Evolutionary conservation across 768 basidiomycete genomes (phyloP), one percentile per base, ranked within the genome.

Genomic region (Lactifluus echinatus): DNA sequence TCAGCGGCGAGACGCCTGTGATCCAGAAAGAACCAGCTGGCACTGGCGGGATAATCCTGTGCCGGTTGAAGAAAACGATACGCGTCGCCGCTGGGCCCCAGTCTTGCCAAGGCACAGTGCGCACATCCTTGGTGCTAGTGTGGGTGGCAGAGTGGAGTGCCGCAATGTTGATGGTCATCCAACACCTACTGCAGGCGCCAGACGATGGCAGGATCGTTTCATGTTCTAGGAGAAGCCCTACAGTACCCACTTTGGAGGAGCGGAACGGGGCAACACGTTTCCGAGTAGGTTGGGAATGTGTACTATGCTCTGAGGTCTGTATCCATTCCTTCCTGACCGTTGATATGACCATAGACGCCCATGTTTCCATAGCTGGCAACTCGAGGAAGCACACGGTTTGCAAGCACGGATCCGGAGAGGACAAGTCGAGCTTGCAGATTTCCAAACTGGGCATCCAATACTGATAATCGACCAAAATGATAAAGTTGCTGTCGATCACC

Each of bases 11-110:
- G 24, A 23, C 31, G 11, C n/a, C 37, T 29, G 34, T 42, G 33
- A 53, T 53, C 57, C 51, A 58, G 19, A 53, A 49, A 12, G 52
- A 42, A 15, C 57, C 57, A 42, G 52, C 52, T 12, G 57, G 40
- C 2, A 15, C 45, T 12, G 52, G 52, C 14, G 19, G 15, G 3
- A 33, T 17, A 26, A 19, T 26, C 23, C 40, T 42, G 15, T 12
- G 10, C 10, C n/a, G 26, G 46, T 48, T 17, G 37, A 40, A 3
- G 24, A 29, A 8, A 31, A 31, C 31, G 26, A 58, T 29, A 19
- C 52, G 57, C 4, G 57, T 48, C 33, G 39, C 51, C 4, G 52
- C 14, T 3, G 57, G 57, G 19, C 57, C 57, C 52, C 57, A 58
- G 11, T 53, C 57, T 6, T 10, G 33, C 57, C 57, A 53, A n/a